Conservation (phyloP, 2,329 filamentous ascomycete species). For the Tolypocladium tropicale region DNA sequence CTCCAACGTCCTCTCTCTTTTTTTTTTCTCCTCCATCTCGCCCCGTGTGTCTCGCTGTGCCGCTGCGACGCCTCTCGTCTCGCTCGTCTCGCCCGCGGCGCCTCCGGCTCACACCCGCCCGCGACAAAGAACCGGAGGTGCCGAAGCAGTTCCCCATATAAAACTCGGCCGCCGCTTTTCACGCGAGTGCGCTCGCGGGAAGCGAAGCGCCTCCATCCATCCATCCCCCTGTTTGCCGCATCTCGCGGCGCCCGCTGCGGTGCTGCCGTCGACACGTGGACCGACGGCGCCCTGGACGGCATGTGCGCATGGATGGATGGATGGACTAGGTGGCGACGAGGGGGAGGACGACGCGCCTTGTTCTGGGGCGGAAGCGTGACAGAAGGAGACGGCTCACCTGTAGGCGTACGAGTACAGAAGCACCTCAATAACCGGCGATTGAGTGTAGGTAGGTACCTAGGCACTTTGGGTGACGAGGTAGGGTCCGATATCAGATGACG, state of each 20-base stretch:
- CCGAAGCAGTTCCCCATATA: background rate
- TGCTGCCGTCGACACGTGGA: background rate
- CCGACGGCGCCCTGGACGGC: background rate
- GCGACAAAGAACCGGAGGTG: slow-evolving; percentile 1
- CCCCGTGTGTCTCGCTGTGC: too few species aligned
- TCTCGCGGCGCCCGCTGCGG: too few species aligned
- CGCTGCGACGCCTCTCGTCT: background rate
- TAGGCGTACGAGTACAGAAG: too few species aligned
- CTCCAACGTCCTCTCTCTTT: too few species aligned
- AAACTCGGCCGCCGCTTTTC: too few species aligned
- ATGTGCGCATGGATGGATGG: background rate
- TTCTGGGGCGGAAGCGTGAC: background rate
- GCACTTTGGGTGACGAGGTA: background rate
- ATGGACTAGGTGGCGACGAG: background rate
- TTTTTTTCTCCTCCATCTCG: too few species aligned
- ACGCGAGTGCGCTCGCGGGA: too few species aligned
- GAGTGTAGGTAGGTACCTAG: too few species aligned
- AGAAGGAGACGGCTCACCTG: background rate
- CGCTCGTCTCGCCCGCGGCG: background rate
- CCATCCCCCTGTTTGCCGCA: too few species aligned
- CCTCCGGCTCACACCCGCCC: background rate
- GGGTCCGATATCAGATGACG: background rate
- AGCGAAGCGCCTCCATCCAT: background rate
- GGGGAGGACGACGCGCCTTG: background rate
- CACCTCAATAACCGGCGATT: background rate